Conservation (phyloP, 2,329 filamentous ascomycete genomes). For the Diaporthe ampelina region DNA sequence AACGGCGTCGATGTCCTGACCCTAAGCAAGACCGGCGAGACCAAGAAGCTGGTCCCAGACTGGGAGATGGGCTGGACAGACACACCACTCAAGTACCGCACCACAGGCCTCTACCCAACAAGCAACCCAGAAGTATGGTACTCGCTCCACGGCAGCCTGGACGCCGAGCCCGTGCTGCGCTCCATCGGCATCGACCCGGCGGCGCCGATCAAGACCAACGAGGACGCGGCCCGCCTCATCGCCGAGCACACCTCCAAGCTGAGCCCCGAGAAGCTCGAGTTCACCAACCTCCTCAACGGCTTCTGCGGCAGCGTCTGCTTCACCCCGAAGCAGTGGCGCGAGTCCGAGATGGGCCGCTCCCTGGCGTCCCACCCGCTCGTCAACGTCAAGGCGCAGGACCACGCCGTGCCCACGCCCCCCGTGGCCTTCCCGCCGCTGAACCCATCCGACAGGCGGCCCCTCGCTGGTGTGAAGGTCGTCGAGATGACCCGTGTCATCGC, state of each 20-base stretch:
- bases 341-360: constrained; percentile 58
- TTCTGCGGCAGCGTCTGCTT: constrained; percentile 61
- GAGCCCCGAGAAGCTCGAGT: constrained; percentile 57
- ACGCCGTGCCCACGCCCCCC: constrained; percentile 52
- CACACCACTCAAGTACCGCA: constrained; percentile 55
- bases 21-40: constrained; percentile 48
- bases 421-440: constrained; percentile 50
- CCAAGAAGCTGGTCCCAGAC: constrained; percentile 52
- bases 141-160: constrained; percentile 64
- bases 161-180: constrained; percentile 57
- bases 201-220: constrained; percentile 43
- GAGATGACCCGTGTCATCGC: constrained; percentile 65
- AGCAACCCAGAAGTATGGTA: constrained; percentile 61
- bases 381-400: constrained; percentile 53
- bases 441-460: constrained; percentile 50
- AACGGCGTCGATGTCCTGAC: constrained; percentile 52
- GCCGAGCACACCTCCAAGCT: constrained; percentile 50
- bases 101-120: constrained; percentile 63
- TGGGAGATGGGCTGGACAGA: constrained; percentile 55
- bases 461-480: constrained; percentile 63
- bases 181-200: constrained; percentile 60
- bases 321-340: constrained; percentile 58
- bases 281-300: constrained; percentile 56
- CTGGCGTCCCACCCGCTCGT: constrained; percentile 58
- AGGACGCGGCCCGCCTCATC: constrained; percentile 51